Evolutionary conservation across 1,284 basidiomycete genomes (phyloP).

Genomic region (Naganishia cerealis): DNA sequence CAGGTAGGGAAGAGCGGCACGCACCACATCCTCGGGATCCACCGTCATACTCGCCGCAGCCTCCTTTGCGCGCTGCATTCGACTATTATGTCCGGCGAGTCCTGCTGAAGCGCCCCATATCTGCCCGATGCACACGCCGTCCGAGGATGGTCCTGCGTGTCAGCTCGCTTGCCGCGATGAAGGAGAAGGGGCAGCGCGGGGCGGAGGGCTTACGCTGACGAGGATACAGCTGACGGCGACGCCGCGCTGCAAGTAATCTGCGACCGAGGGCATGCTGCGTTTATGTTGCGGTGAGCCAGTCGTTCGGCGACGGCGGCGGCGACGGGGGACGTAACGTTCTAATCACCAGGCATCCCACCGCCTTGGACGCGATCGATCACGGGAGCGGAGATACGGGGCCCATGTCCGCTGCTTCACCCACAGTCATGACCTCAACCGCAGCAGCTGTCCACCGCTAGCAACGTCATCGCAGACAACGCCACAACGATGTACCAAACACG

Average conservation of each 20-base stretch:
- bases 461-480: background rate
- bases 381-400: background rate
- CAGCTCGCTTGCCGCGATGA: too few relatives aligned
- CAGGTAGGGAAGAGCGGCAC: background rate
- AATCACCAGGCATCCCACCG: too few relatives aligned
- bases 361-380: background rate
- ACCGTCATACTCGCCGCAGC: slow-evolving; percentile 20
- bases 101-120: slow-evolving; percentile 28
- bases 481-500: slow-evolving; percentile 12
- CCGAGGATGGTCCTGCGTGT: too few relatives aligned
- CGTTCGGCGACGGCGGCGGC: too few relatives aligned
- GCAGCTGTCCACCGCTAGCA: background rate
- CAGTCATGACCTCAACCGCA: background rate
- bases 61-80: slow-evolving; percentile 16
- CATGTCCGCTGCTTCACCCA: background rate
- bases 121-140: background rate
- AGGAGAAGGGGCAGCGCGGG: background rate
- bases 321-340: too few relatives aligned
- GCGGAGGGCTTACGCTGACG: slow-evolving; percentile 9
- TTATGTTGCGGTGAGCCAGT: background rate
- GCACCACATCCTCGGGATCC: slow-evolving; percentile 17
- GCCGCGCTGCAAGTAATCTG: slow-evolving; percentile 25
- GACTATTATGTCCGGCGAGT: slow-evolving; percentile 19
- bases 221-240: slow-evolving; percentile 22
- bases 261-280: slow-evolving; percentile 12